These are phyloP conservation scores for Pulveroboletus sp. DNA, from an alignment of 768 basidiomycete genomes.

Conservation along the genomic window DNA sequence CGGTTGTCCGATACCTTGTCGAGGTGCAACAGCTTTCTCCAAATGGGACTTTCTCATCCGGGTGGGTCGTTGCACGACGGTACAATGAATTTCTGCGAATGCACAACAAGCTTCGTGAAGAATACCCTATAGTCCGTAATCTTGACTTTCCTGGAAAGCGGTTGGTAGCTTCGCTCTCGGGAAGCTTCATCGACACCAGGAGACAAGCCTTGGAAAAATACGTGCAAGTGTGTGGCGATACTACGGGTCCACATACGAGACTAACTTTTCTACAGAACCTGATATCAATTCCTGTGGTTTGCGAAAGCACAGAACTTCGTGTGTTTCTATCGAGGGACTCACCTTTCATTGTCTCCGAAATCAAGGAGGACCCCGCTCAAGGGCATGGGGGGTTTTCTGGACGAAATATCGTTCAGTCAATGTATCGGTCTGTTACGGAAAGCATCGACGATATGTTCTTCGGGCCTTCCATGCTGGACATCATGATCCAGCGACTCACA, in stretches of 20 bases:
- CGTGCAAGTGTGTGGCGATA: conserved; percentile 56
- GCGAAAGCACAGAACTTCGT: conserved; percentile 77
- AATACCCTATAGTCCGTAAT: conserved; percentile 56
- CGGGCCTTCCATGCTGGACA: conserved; percentile 92
- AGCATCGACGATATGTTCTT: conserved; percentile 98
- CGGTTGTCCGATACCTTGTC: conserved; percentile 87
- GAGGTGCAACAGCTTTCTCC: conserved; percentile 85
- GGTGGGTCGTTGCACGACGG: conserved; percentile 90
- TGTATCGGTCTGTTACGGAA: conserved; percentile 89
- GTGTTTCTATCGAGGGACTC: conserved; percentile 86
- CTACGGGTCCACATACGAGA: too few relatives aligned
- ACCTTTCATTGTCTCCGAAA: conserved; percentile 64
- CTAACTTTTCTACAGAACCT: conserved; percentile 48
- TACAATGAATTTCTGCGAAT: conserved; percentile 94
- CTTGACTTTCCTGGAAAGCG: conserved; percentile 92
- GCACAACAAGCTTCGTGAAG: conserved; percentile 81
- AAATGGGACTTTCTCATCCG: conserved; percentile 74
- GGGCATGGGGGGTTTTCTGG: conserved; percentile 52
- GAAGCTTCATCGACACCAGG: conserved; percentile 82
- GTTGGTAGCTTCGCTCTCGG: conserved; percentile 82
- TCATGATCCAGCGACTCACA: conserved; percentile 87
- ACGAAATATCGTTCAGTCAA: conserved; percentile 72
- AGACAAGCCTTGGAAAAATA: conserved; percentile 82
- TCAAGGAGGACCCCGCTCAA: conserved; percentile 34
- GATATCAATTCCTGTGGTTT: conserved; percentile 68